A percentile compares a stretch with the other conserved stretches of the same genome.
Conservation (phyloP, 1,284 basidiomycete genomes). For the Ustilago hordei region DNA sequence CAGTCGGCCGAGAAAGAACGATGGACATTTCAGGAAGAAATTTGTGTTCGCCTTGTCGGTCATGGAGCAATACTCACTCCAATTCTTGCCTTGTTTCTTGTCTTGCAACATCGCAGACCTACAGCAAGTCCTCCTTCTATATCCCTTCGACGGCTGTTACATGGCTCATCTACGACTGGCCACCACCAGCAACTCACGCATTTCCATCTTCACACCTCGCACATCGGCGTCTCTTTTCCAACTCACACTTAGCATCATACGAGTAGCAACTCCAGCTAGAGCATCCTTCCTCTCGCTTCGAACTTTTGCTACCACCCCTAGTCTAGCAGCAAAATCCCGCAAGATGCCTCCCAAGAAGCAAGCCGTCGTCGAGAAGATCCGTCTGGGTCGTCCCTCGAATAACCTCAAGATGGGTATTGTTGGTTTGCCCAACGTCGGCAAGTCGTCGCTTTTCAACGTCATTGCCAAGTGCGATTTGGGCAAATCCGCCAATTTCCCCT, state of each 20-base stretch:
- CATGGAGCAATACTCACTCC: background rate
- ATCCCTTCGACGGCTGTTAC: conserved; percentile 8
- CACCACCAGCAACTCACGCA: conserved; percentile 18
- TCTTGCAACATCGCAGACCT: background rate
- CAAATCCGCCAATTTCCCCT: conserved; percentile 98
- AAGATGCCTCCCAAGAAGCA: conserved; percentile 66
- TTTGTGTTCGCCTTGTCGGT: background rate
- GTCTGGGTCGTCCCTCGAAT: conserved; percentile 67
- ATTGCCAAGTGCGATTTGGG: conserved; percentile 90
- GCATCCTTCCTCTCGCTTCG: conserved; percentile 7
- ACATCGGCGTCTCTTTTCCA: background rate
- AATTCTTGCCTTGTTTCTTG: conserved; percentile 1
- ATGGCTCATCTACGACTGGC: conserved; percentile 46
- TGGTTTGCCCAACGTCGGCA: conserved; percentile 68
- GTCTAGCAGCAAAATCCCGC: conserved; percentile 37
- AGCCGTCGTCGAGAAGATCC: conserved; percentile 59
- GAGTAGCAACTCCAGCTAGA: conserved; percentile 7
- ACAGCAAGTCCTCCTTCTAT: background rate
- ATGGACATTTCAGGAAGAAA: conserved; percentile 11
- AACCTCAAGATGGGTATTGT: conserved; percentile 70
- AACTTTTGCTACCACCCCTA: conserved; percentile 32
- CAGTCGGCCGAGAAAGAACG: conserved; percentile 18
- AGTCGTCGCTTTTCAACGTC: conserved; percentile 77
- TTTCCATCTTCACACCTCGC: conserved; percentile 8
- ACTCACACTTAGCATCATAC: conserved; percentile 3